Conservation (phyloP, 176 grass and related monocot genomes). For the Dendrocalamus sinicus region DNA sequence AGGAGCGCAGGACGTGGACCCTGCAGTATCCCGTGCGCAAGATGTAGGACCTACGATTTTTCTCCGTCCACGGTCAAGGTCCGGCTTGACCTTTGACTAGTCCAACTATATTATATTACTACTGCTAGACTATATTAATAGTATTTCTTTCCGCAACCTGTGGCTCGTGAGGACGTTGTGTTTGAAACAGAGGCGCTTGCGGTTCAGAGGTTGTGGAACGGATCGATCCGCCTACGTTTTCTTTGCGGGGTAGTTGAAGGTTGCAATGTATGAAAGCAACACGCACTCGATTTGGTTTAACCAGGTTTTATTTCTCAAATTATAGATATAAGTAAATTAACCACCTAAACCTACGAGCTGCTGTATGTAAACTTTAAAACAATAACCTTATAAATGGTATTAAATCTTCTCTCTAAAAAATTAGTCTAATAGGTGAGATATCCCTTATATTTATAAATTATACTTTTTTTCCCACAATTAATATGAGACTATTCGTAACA, state of each 20-base stretch:
- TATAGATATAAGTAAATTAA: too few relatives aligned
- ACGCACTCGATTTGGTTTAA: too few relatives aligned
- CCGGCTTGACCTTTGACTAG: conserved; percentile 46
- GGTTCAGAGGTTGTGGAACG: not conserved
- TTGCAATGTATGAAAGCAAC: not conserved
- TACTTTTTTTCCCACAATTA: too few relatives aligned
- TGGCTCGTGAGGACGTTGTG: not conserved
- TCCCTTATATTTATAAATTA: too few relatives aligned
- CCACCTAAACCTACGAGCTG: rapidly evolving
- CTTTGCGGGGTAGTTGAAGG: not conserved
- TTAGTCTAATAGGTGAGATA: too few relatives aligned
- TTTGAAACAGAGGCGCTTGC: not conserved
- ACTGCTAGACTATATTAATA: not conserved
- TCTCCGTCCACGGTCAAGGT: conserved; percentile 43
- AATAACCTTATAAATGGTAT: too few relatives aligned
- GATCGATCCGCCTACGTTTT: not conserved
- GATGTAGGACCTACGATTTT: not conserved
- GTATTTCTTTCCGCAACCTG: not conserved
- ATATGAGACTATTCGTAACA: too few relatives aligned
- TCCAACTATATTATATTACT: not conserved
- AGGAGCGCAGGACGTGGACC: conserved; percentile 24
- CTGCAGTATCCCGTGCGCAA: conserved; percentile 23
- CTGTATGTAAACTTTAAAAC: too few relatives aligned
- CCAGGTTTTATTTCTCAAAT: too few relatives aligned
- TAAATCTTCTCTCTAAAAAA: rapidly evolving